A percentile compares a stretch with the other conserved stretches of the same genome.
These are phyloP conservation scores for Hypoxylon sp. DNA, from an alignment of 2,329 filamentous ascomycete species.

Conservation along the genomic window DNA sequence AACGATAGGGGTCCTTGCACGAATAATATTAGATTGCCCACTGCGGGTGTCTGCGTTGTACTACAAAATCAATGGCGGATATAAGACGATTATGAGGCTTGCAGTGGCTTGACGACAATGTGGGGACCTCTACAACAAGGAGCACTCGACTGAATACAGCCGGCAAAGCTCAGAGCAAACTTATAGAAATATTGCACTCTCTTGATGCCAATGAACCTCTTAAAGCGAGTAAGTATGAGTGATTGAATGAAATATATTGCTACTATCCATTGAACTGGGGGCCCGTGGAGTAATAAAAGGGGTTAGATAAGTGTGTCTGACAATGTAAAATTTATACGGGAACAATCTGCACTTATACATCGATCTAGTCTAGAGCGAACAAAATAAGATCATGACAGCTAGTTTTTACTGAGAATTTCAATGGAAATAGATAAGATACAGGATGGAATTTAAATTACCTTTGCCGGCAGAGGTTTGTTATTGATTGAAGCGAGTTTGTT, in stretches of 20 bases:
- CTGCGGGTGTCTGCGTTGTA: no score
- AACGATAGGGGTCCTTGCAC: neutral
- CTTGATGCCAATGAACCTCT: neutral
- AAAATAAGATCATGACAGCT: neutral
- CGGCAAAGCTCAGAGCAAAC: neutral
- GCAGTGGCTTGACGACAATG: neutral
- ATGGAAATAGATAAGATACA: neutral
- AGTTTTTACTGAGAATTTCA: neutral
- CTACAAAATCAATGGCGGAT: neutral
- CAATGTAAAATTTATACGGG: neutral
- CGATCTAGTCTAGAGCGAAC: neutral
- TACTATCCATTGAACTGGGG: neutral
- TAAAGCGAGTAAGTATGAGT: neutral
- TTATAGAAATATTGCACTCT: neutral
- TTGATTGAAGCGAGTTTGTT: neutral
- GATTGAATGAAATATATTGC: neutral
- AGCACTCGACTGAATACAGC: neutral
- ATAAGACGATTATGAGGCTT: neutral
- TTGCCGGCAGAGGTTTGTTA: slow-evolving; percentile 6
- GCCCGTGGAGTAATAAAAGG: neutral
- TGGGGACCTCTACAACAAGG: slow-evolving; percentile 1
- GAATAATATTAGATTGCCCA: neutral
- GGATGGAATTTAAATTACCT: neutral
- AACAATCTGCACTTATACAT: neutral
- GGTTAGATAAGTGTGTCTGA: neutral